These are phyloP conservation scores for Hamamelis virginiana DNA, from an alignment of 164 flowering plant species.

Conservation along the genomic window DNA sequence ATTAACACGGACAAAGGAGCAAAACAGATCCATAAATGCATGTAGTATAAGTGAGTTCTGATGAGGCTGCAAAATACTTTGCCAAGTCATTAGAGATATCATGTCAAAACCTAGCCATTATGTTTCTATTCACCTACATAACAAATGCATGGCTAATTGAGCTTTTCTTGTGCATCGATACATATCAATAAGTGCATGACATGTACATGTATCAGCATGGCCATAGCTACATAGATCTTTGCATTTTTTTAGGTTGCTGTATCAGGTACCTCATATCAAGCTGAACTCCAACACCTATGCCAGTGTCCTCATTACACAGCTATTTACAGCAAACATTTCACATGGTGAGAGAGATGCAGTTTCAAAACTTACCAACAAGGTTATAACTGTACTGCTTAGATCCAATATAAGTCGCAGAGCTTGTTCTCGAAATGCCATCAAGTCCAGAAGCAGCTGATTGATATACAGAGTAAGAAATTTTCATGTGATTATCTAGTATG, in stretches of 20 bases:
- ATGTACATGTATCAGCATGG: neutral
- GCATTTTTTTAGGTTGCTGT: neutral
- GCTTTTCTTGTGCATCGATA: neutral
- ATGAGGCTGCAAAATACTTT: conserved; percentile 81
- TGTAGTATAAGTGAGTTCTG: conserved; percentile 92
- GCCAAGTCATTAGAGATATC: conserved; percentile 27
- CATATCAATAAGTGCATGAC: neutral
- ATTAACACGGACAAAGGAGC: conserved; percentile 88
- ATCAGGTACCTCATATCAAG: neutral
- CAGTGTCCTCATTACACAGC: neutral
- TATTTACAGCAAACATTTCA: neutral
- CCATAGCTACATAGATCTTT: neutral
- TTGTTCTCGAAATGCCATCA: conserved; percentile 95
- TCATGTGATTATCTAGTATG: neutral
- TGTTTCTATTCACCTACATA: neutral
- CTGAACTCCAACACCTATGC: neutral
- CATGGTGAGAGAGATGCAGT: neutral
- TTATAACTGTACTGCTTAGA: conserved; percentile 96
- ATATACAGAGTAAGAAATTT: neutral
- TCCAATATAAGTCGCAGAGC: conserved; percentile 90
- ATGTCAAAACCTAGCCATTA: neutral
- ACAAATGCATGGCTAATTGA: neutral
- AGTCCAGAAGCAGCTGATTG: conserved; percentile 81
- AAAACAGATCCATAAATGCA: conserved; percentile 98
- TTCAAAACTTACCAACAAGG: conserved; percentile 73